A percentile compares a stretch with the other conserved stretches of the same genome.
These are phyloP conservation scores for Fusarium heterosporum DNA, from an alignment of 2,329 filamentous ascomycete species.

Conservation along the genomic window DNA sequence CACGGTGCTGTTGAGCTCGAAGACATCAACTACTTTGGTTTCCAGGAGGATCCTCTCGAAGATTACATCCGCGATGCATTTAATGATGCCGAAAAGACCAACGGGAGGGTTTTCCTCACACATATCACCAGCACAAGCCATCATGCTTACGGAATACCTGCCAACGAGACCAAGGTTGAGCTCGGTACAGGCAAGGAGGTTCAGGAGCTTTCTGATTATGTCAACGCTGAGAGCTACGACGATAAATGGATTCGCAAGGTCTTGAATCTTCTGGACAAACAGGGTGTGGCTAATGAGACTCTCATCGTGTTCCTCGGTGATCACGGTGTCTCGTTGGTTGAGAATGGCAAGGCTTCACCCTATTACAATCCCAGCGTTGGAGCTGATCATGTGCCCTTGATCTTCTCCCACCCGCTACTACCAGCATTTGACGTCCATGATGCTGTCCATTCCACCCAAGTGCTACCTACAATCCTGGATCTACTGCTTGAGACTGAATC, in stretches of 20 bases:
- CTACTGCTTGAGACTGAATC: constrained; percentile 49
- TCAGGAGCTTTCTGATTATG: constrained; percentile 48
- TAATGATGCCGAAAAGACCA: constrained; percentile 45
- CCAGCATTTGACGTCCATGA: constrained; percentile 47
- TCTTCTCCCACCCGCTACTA: constrained; percentile 49
- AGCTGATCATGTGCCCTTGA: constrained; percentile 48
- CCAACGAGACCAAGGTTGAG: constrained; percentile 42
- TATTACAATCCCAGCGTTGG: constrained; percentile 51
- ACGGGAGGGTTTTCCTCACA: constrained; percentile 50
- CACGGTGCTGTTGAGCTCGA: constrained; percentile 47
- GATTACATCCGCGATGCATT: constrained; percentile 52
- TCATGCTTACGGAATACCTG: constrained; percentile 49
- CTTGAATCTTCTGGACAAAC: constrained; percentile 47
- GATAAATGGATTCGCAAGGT: constrained; percentile 50
- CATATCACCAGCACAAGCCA: constrained; percentile 53
- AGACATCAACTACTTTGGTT: constrained; percentile 53
- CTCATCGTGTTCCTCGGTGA: constrained; percentile 51
- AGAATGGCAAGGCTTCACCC: constrained; percentile 47
- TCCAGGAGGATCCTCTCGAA: constrained; percentile 49
- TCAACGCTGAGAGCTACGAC: constrained; percentile 50
- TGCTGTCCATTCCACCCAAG: constrained; percentile 48
- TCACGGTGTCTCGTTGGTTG: constrained; percentile 50
- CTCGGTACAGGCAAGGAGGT: constrained; percentile 38
- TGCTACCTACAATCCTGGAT: constrained; percentile 51
- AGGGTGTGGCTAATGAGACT: constrained; percentile 51